Percentiles rank a stretch among this genome's conserved stretches.
Evolutionary conservation across 805 yeast species (phyloP).

Genomic region (Jamesozyma jinghongensis): DNA sequence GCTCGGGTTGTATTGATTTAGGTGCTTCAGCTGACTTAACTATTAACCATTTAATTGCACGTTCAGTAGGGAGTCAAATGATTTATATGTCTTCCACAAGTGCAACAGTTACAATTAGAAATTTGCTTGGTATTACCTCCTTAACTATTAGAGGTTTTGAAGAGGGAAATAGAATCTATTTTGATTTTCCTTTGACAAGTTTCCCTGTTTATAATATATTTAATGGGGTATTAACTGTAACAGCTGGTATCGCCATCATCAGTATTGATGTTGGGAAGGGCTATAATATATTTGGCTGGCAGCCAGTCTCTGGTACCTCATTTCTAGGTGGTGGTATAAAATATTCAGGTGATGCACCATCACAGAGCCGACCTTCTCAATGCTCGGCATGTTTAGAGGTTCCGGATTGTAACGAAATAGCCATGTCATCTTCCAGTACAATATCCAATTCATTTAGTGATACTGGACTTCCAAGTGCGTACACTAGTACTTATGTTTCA

Average conservation of each 20-base stretch:
- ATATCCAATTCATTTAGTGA: background rate
- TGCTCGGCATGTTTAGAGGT: background rate
- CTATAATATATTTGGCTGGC: conserved; percentile 1
- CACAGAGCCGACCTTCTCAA: background rate
- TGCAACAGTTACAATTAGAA: background rate
- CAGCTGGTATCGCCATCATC: background rate
- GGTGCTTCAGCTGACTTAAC: conserved; percentile 3
- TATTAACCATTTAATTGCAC: background rate
- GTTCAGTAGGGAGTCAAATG: conserved; percentile 3
- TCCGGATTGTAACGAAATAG: background rate
- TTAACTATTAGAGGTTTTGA: conserved; percentile 4
- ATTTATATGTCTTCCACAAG: conserved; percentile 4
- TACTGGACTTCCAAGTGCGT: background rate
- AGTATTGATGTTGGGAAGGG: conserved; percentile 5
- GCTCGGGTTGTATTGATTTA: conserved; percentile 7
- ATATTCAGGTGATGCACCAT: background rate
- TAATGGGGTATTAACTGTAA: conserved; percentile 6
- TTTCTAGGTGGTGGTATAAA: background rate
- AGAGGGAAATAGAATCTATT: conserved; percentile 1
- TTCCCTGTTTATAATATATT: conserved; percentile 1
- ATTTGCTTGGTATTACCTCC: conserved; percentile 1
- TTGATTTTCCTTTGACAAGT: background rate
- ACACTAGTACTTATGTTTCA: background rate
- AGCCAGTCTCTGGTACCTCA: background rate
- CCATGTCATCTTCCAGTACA: background rate